Percentiles rank a stretch among this genome's conserved stretches.
These are phyloP conservation scores for Capsicum pubescens DNA, from an alignment of 257 asterid species.

Conservation along the genomic window DNA sequence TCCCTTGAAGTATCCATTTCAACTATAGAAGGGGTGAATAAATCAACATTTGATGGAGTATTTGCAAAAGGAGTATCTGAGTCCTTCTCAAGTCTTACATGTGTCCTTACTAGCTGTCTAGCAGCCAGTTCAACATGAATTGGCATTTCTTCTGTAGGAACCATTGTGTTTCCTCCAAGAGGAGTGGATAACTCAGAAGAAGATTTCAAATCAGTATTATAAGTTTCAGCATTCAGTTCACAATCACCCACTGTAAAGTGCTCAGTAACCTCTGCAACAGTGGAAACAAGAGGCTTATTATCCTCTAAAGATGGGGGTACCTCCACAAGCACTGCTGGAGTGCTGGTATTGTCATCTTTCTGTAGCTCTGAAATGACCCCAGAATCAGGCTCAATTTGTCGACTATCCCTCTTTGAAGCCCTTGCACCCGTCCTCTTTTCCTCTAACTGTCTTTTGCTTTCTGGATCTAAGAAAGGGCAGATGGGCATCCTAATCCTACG, in stretches of 20 bases:
- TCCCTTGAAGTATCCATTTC: slow-evolving; percentile 49
- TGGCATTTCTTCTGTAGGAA: slow-evolving; percentile 15
- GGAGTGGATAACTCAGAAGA: slow-evolving; percentile 38
- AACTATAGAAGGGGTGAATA: slow-evolving; percentile 8
- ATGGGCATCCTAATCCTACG: slow-evolving; percentile 68
- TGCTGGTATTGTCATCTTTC: slow-evolving; percentile 36
- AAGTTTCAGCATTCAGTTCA: slow-evolving; percentile 33
- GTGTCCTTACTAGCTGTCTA: slow-evolving; percentile 8
- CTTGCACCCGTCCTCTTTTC: slow-evolving; percentile 42
- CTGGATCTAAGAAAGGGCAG: slow-evolving; percentile 60
- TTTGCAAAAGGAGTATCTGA: neutral
- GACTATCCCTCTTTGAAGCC: slow-evolving; percentile 43
- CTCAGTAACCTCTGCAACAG: slow-evolving; percentile 40
- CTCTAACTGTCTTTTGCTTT: slow-evolving; percentile 44
- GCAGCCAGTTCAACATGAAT: slow-evolving; percentile 10
- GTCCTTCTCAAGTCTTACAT: neutral
- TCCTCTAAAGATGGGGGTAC: slow-evolving; percentile 32
- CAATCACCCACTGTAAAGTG: slow-evolving; percentile 31
- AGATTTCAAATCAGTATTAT: slow-evolving; percentile 34
- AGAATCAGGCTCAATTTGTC: slow-evolving; percentile 33
- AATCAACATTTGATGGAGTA: slow-evolving; percentile 2
- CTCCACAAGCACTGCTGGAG: slow-evolving; percentile 29
- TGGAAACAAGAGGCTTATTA: slow-evolving; percentile 40
- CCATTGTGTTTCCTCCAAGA: slow-evolving; percentile 25
- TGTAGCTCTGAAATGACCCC: slow-evolving; percentile 24